Percentiles rank a stretch among this genome's conserved stretches.
Evolutionary conservation across 2,329 filamentous ascomycete genomes (phyloP).

Genomic region (Colletotrichum kahawae): DNA sequence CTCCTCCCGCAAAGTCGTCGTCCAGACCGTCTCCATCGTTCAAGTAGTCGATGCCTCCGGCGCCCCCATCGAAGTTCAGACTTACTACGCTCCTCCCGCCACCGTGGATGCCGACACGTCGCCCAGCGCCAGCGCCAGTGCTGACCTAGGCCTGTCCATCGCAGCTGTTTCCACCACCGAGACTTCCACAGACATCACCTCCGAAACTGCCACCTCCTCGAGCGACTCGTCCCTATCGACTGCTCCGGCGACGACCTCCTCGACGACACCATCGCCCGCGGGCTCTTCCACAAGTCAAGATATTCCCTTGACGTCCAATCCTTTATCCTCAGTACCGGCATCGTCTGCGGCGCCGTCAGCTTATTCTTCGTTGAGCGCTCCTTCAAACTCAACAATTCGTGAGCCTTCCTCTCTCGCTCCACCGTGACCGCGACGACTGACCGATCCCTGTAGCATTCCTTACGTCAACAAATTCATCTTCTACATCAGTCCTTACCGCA

Average conservation of each 20-base stretch:
- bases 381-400: constrained; percentile 29
- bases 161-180: not conserved
- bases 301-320: constrained; percentile 34
- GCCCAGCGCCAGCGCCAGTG: constrained; percentile 10
- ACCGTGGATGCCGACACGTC: constrained; percentile 36
- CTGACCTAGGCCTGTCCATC: constrained; percentile 5
- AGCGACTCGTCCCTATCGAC: not conserved
- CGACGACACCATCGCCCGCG: constrained; percentile 29
- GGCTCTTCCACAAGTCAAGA: constrained; percentile 22
- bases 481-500: constrained; percentile 19
- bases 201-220: not conserved
- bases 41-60: constrained; percentile 56
- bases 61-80: constrained; percentile 48
- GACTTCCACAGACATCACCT: not conserved
- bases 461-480: constrained; percentile 19
- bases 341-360: constrained; percentile 11
- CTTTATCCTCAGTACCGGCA: constrained; percentile 24
- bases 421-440: not conserved
- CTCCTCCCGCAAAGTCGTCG: constrained; percentile 41
- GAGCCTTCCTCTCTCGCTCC: not conserved
- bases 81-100: constrained; percentile 42
- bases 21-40: constrained; percentile 61
- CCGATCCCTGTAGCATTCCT: constrained; percentile 8
- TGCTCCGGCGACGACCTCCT: constrained; percentile 22
- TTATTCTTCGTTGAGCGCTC: constrained; percentile 18